Percentiles rank a stretch among this genome's conserved stretches.
Conservation (phyloP, 2,329 filamentous ascomycete species). For the Grosmannia huntii region DNA sequence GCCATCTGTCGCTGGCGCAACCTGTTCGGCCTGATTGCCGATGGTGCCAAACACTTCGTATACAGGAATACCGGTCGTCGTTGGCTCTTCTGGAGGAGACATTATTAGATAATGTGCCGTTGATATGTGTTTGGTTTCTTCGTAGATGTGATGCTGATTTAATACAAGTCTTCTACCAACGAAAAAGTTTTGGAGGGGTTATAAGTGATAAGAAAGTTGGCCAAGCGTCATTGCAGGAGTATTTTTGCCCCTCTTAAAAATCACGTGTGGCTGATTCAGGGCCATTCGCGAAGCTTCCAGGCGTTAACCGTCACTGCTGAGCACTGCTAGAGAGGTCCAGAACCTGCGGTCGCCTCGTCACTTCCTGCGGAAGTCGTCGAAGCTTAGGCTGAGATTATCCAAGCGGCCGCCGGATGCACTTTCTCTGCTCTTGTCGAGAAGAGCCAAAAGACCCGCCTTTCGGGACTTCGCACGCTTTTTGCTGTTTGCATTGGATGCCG, state of each 20-base stretch:
- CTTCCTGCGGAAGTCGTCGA: conserved; percentile 42
- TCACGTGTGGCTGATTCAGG: conserved; percentile 2
- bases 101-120: conserved; percentile 14
- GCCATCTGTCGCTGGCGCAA: conserved; percentile 22
- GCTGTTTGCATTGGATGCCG: conserved; percentile 41
- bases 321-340: no score
- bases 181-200: conserved; percentile 10
- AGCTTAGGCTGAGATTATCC: conserved; percentile 30
- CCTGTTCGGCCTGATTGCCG: conserved; percentile 44
- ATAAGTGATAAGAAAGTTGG: neutral
- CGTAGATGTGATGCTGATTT: neutral
- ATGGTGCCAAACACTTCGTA: conserved; percentile 50
- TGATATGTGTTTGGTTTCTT: neutral
- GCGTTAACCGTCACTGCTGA: neutral
- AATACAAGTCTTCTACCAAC: neutral
- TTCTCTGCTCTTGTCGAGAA: conserved; percentile 41
- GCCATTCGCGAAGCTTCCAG: conserved; percentile 12
- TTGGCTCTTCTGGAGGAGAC: conserved; percentile 20
- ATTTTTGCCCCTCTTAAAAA: conserved; percentile 6
- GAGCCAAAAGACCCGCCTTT: conserved; percentile 52
- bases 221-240: neutral
- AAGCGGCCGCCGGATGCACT: conserved; percentile 18
- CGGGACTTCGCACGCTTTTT: conserved; percentile 53
- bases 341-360: neutral
- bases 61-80: conserved; percentile 22